Conservation (phyloP, 345 rosid genomes). For the Nephelium lappaceum region DNA sequence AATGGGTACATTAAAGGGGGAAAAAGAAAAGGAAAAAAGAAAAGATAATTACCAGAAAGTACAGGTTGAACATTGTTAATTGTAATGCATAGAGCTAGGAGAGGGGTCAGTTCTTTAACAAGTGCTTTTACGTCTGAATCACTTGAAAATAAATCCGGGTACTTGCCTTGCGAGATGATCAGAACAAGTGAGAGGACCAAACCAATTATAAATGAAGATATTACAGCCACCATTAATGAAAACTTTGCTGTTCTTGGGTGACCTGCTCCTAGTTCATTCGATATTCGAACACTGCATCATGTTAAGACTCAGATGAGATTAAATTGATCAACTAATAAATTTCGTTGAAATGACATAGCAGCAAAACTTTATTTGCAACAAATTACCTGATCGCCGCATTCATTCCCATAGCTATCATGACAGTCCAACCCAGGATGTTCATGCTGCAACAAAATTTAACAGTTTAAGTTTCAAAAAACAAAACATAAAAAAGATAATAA, state of each 20-base stretch:
- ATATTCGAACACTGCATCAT: slow-evolving; percentile 64
- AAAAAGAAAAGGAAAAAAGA: too few relatives aligned
- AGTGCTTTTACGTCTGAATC: slow-evolving; percentile 51
- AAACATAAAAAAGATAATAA: too few relatives aligned
- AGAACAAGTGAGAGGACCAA: slow-evolving; percentile 45
- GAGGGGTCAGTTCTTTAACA: slow-evolving; percentile 68
- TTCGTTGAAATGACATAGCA: background rate
- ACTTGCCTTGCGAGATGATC: slow-evolving; percentile 40
- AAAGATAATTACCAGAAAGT: slow-evolving; percentile 62
- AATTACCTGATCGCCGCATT: slow-evolving; percentile 56
- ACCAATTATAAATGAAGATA: slow-evolving; percentile 58
- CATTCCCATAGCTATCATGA: slow-evolving; percentile 81
- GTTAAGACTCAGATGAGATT: too few relatives aligned
- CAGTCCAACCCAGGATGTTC: slow-evolving; percentile 85
- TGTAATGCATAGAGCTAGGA: slow-evolving; percentile 66
- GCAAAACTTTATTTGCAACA: background rate
- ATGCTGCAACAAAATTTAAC: slow-evolving; percentile 32
- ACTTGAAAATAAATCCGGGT: slow-evolving; percentile 66
- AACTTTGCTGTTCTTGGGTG: slow-evolving; percentile 67
- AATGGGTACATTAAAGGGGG: background rate
- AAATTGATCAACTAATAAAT: background rate
- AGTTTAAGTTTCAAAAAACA: too few relatives aligned
- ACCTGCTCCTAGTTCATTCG: slow-evolving; percentile 80
- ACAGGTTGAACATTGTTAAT: slow-evolving; percentile 82
- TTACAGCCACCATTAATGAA: slow-evolving; percentile 57